A percentile compares a stretch with the other conserved stretches of the same genome.
Evolutionary conservation across 805 yeast genomes (phyloP).

Genomic region (Kregervanrija delftensis): DNA sequence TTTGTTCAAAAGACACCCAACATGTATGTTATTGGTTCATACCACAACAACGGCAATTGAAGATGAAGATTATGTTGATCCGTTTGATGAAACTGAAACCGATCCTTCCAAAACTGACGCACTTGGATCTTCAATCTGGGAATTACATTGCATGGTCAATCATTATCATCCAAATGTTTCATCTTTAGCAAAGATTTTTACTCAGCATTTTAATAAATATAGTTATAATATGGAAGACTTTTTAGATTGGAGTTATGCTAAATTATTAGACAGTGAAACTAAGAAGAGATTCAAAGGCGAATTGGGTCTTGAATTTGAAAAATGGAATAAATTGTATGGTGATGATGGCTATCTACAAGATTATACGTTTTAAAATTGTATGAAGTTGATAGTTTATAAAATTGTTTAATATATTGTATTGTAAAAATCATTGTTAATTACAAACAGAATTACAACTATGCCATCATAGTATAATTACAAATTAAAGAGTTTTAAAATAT

Average conservation of each 20-base stretch:
- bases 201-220: constrained; percentile 85
- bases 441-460: too few relatives aligned
- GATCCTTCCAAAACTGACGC: constrained; percentile 82
- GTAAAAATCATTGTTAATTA: too few relatives aligned
- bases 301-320: constrained; percentile 74
- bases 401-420: background rate
- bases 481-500: constrained; percentile 10
- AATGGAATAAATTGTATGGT: constrained; percentile 35
- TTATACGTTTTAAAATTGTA: constrained; percentile 10
- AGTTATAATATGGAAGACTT: constrained; percentile 90
- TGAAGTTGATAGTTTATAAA: too few relatives aligned
- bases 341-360: constrained; percentile 19
- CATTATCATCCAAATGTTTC: constrained; percentile 97
- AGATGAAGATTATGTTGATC: constrained; percentile 44
- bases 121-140: constrained; percentile 86
- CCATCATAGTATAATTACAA: too few relatives aligned
- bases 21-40: constrained; percentile 87
- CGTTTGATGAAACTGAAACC: constrained; percentile 52
- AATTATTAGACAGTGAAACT: constrained; percentile 57
- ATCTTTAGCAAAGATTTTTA: constrained; percentile 78
- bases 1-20: constrained; percentile 83
- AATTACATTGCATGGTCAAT: constrained; percentile 59
- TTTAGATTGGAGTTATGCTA: constrained; percentile 79
- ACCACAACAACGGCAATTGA: constrained; percentile 28
- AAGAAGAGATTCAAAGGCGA: constrained; percentile 60